Evolutionary conservation across 257 asterid species (phyloP).

Genomic region (Euphrasia confusa): DNA sequence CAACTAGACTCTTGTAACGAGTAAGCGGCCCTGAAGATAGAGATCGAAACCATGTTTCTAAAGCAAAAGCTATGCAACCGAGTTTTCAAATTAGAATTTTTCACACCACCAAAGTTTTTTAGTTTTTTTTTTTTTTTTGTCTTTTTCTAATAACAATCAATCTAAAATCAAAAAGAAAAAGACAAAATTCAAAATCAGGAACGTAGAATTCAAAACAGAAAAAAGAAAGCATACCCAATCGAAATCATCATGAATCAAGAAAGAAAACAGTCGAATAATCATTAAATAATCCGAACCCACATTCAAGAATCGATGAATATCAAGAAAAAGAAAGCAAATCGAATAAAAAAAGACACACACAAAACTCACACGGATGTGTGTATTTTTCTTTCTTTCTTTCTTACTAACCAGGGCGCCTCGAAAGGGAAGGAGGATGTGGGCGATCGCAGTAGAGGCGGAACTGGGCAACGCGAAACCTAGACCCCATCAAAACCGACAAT

Average conservation of each 20-base stretch:
- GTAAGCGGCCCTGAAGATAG: slow-evolving; percentile 65
- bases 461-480: slow-evolving; percentile 22
- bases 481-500: no score
- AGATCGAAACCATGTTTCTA: slow-evolving; percentile 18
- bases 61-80: slow-evolving; percentile 12
- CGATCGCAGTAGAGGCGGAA: slow-evolving; percentile 48
- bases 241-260: not conserved
- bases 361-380: not conserved
- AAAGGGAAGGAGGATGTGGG: slow-evolving; percentile 40
- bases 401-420: slow-evolving; percentile 54
- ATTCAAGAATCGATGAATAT: not conserved
- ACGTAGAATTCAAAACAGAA: not conserved
- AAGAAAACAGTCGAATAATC: not conserved
- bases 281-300: not conserved
- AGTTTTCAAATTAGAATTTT: not conserved
- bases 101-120: not conserved
- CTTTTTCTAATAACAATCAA: not conserved
- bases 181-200: not conserved
- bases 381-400: not conserved
- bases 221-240: not conserved
- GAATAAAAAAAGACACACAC: not conserved
- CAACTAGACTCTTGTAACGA: slow-evolving; percentile 68
- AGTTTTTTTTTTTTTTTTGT: no score
- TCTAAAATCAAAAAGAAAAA: not conserved
- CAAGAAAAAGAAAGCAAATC: not conserved